Percentiles rank a stretch among this genome's conserved stretches.
Evolutionary conservation across 371 early-diverging fungal species (phyloP).

Genomic region (Mucor indicus): DNA sequence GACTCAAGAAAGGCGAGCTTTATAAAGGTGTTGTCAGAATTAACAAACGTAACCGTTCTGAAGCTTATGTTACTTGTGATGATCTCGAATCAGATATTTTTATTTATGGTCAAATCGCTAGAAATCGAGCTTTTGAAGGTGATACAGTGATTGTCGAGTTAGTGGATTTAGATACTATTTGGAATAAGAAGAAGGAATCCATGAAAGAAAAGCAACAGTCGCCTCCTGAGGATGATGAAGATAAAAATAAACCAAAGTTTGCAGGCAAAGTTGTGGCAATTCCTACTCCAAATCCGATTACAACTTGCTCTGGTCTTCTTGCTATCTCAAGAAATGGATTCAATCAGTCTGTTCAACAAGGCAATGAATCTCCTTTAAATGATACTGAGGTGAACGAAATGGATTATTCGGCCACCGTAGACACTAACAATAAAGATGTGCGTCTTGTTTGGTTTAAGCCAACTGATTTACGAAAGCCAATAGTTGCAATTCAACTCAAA

Average conservation of each 20-base stretch:
- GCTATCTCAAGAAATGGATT: background rate
- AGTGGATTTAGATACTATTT: slow-evolving; percentile 46
- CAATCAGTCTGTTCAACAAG: background rate
- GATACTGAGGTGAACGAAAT: background rate
- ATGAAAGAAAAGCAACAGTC: slow-evolving; percentile 10
- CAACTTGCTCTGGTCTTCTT: slow-evolving; percentile 42
- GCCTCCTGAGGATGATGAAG: slow-evolving; percentile 20
- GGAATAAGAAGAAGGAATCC: slow-evolving; percentile 22
- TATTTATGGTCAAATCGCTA: slow-evolving; percentile 51
- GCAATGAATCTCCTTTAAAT: background rate
- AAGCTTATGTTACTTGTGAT: slow-evolving; percentile 68
- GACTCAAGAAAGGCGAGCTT: slow-evolving; percentile 7
- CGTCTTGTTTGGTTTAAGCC: slow-evolving; percentile 50
- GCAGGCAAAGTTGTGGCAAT: slow-evolving; percentile 46
- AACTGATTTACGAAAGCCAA: slow-evolving; percentile 58
- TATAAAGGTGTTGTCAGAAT: slow-evolving; percentile 61
- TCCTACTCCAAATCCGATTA: slow-evolving; percentile 34
- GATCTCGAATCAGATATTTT: slow-evolving; percentile 48
- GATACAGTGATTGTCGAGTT: slow-evolving; percentile 67
- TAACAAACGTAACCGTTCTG: slow-evolving; percentile 57
- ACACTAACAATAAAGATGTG: background rate
- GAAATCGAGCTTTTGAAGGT: slow-evolving; percentile 80
- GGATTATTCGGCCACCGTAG: background rate
- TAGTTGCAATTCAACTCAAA: slow-evolving; percentile 50
- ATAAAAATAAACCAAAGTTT: slow-evolving; percentile 17